Base-by-base conservation (phyloP, 257 asterid genomes). In the Nyctanthes arbortristis region DNA sequence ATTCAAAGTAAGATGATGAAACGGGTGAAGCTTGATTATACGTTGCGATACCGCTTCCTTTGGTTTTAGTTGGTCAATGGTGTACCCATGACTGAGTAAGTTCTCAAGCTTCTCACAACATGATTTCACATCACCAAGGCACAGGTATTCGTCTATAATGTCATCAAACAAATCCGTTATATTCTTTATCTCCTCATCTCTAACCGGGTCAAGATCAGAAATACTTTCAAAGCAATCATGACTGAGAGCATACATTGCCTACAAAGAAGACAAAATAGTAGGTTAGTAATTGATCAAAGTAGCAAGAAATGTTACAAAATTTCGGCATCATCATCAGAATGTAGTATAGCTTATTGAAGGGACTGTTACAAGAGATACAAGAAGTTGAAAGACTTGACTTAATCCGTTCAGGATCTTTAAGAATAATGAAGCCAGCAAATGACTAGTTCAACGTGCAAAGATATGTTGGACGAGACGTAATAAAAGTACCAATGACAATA, bases 61-160 rank as follows among this genome's bases (percentile, higher is more conserved):
- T 3, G 43, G 71, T 27, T 67, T 58, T 24, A 40, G 29, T 25
- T 52, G 65, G 20, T 18, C 60, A 0, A 59, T 14, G 14, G 39
- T 4, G 70, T 40, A 11, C 27, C 81, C 88, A 33, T 74, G 73
- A 37, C 8, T 55, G 29, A 89, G 94, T 68, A 92, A 58, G 75
- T 59, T 58, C 71, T 92, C 96, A n/a, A 92, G 92, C 68, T 86
- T 80, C 61, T 68, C 76, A 67, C 88, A 80, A 68, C 96, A 86
- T 33, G 74, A 71, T 34, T 64, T 66, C 35, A 89, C 75, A 61
- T 88, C 70, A 58, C 55, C 59, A 10, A 12, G 57, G 34, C 83
- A 72, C 45, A 92, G 75, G 71, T 85, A 92, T 60, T 80, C 86
- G 0, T 62, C 40, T 62, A 84, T 69, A 63, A 84, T 78, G 43